Evolutionary conservation across 495 filamentous ascomycete genomes (phyloP).

Genomic region (Echria macrotheca): DNA sequence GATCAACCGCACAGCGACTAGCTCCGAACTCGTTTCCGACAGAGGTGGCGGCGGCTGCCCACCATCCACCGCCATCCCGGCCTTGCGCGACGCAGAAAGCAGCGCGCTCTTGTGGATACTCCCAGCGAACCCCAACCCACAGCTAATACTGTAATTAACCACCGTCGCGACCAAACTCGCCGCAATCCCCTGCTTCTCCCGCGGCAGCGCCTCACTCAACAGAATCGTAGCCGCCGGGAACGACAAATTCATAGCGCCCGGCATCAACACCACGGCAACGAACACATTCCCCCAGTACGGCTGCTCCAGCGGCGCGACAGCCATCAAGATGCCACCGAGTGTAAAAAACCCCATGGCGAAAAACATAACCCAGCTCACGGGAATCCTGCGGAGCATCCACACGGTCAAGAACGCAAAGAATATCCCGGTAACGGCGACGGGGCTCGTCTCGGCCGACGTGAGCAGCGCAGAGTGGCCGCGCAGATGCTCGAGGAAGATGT

Average conservation of each 20-base stretch:
- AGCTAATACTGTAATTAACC: slow-evolving; percentile 39
- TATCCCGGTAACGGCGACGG: slow-evolving; percentile 30
- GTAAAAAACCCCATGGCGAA: slow-evolving; percentile 44
- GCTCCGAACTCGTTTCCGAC: not conserved
- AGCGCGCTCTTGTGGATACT: slow-evolving; percentile 29
- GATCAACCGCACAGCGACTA: slow-evolving; percentile 28
- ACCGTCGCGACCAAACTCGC: slow-evolving; percentile 38
- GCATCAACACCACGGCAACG: slow-evolving; percentile 48
- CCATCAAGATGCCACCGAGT: slow-evolving; percentile 39
- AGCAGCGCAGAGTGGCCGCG: slow-evolving; percentile 42
- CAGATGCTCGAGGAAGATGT: slow-evolving; percentile 48
- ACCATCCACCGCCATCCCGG: not conserved
- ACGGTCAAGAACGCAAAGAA: slow-evolving; percentile 38
- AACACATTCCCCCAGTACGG: slow-evolving; percentile 60
- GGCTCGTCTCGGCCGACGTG: slow-evolving; percentile 23
- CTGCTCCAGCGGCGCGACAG: slow-evolving; percentile 40
- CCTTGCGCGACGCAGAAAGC: not conserved
- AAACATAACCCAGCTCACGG: slow-evolving; percentile 42
- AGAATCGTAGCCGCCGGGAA: slow-evolving; percentile 48
- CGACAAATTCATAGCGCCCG: slow-evolving; percentile 49
- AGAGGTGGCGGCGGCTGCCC: too few relatives aligned
- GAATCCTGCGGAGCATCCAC: slow-evolving; percentile 37
- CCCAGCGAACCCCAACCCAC: slow-evolving; percentile 43
- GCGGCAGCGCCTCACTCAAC: slow-evolving; percentile 48
- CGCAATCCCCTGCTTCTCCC: slow-evolving; percentile 56